Evolutionary conservation across 1,284 basidiomycete species (phyloP).

Genomic region (Serendipita sp.): DNA sequence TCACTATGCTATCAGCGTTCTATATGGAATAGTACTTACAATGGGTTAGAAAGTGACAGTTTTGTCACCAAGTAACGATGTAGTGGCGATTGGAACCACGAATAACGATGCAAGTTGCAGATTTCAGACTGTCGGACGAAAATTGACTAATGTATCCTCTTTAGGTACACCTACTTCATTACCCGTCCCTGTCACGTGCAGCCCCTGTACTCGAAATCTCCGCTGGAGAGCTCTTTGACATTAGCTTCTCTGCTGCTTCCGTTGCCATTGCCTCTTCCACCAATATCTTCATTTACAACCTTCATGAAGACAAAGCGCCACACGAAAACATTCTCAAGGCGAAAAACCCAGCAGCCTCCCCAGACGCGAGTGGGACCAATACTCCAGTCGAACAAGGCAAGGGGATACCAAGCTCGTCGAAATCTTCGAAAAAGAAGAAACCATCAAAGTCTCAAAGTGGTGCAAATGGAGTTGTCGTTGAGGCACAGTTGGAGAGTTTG

Average conservation of each 20-base stretch:
- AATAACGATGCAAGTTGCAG: conserved; percentile 32
- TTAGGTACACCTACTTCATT: conserved; percentile 54
- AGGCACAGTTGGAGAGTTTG: conserved; percentile 21
- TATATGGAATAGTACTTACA: conserved; percentile 11
- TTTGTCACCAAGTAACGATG: conserved; percentile 47
- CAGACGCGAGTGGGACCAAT: conserved; percentile 10
- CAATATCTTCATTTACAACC: conserved; percentile 1
- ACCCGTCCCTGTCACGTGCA: conserved; percentile 44
- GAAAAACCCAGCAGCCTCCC: neutral
- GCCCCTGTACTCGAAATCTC: conserved; percentile 33
- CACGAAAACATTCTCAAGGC: neutral
- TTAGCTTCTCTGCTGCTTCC: conserved; percentile 41
- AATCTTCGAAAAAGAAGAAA: conserved; percentile 26
- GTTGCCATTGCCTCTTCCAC: conserved; percentile 20
- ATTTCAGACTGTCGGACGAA: neutral
- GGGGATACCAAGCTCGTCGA: conserved; percentile 10
- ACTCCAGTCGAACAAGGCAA: conserved; percentile 29
- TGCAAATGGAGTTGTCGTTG: neutral
- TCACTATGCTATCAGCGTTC: conserved; percentile 4
- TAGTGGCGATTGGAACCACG: conserved; percentile 49
- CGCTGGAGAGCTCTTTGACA: conserved; percentile 63
- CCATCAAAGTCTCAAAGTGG: conserved; percentile 9
- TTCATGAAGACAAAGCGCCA: conserved; percentile 1
- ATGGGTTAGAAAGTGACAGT: conserved; percentile 55
- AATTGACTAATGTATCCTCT: neutral